These are phyloP conservation scores for Senecio squalidus DNA, from an alignment of 140 eudicot genomes.

Conservation along the genomic window DNA sequence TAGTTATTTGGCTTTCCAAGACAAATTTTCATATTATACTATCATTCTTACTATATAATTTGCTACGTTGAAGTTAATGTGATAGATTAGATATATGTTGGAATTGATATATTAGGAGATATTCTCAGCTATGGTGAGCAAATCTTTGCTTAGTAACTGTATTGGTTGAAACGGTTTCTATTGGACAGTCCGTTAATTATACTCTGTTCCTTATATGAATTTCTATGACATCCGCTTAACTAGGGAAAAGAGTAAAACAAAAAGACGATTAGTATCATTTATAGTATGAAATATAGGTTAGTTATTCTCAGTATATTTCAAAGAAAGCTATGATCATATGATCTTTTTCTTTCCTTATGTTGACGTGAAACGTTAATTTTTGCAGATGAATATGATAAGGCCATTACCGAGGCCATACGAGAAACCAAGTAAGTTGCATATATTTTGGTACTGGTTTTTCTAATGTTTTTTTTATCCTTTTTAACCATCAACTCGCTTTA, in stretches of 20 bases:
- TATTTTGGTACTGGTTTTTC: conserved; percentile 10
- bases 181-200: not conserved
- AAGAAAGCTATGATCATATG: not conserved
- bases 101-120: not conserved
- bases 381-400: conserved; percentile 73
- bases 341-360: not conserved
- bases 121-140: not conserved
- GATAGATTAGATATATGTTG: not conserved
- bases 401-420: conserved; percentile 60
- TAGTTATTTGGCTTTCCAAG: not conserved
- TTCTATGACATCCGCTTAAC: not conserved
- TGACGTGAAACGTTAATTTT: conserved; percentile 8
- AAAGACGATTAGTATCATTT: not conserved
- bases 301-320: conserved; percentile 6
- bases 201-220: not conserved
- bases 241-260: not conserved
- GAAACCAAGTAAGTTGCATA: conserved; percentile 43
- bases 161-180: not conserved
- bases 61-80: not conserved
- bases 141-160: conserved; percentile 7
- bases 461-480: not conserved
- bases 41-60: not conserved
- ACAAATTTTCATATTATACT: not conserved
- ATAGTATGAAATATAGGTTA: conserved; percentile 2
- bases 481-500: not conserved